Conservation (phyloP, 805 yeast genomes). For the Nakazawaea wyomingensis region DNA sequence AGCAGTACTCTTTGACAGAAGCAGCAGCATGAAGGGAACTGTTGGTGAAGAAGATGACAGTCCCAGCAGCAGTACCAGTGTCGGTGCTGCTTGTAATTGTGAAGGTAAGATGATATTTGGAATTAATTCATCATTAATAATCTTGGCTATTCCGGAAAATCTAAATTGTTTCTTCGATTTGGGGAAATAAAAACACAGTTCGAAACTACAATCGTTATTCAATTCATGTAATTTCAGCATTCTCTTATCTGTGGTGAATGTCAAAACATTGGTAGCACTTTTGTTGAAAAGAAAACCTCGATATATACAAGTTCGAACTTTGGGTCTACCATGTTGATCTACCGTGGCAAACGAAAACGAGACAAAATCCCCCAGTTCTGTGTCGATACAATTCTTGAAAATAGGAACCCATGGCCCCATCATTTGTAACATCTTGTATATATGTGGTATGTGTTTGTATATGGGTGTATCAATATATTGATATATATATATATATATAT, state of each 20-base stretch:
- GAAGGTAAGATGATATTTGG: conserved; percentile 16
- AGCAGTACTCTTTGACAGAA: too few relatives aligned
- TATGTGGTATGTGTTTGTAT: too few relatives aligned
- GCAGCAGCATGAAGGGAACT: too few relatives aligned
- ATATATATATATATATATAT: background rate
- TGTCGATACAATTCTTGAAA: conserved; percentile 47
- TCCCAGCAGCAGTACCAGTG: background rate
- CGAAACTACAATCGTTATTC: conserved; percentile 49
- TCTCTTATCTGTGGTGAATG: conserved; percentile 69
- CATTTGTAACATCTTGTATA: conserved; percentile 7
- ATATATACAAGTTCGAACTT: conserved; percentile 62
- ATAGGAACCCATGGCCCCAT: conserved; percentile 79
- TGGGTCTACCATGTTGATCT: conserved; percentile 48
- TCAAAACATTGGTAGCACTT: conserved; percentile 56
- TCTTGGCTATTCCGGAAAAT: conserved; percentile 59
- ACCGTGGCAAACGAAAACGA: conserved; percentile 68
- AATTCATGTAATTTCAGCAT: conserved; percentile 57
- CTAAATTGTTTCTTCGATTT: conserved; percentile 63
- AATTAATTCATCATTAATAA: conserved; percentile 26
- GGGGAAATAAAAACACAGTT: conserved; percentile 72
- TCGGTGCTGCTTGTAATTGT: background rate
- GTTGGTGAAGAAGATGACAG: conserved; percentile 1
- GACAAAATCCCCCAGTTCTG: conserved; percentile 48
- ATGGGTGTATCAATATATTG: too few relatives aligned
- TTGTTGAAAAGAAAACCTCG: conserved; percentile 76